A percentile compares a stretch with the other conserved stretches of the same genome.
Conservation (phyloP, 148 eudicot genomes). For the Silene conica region DNA sequence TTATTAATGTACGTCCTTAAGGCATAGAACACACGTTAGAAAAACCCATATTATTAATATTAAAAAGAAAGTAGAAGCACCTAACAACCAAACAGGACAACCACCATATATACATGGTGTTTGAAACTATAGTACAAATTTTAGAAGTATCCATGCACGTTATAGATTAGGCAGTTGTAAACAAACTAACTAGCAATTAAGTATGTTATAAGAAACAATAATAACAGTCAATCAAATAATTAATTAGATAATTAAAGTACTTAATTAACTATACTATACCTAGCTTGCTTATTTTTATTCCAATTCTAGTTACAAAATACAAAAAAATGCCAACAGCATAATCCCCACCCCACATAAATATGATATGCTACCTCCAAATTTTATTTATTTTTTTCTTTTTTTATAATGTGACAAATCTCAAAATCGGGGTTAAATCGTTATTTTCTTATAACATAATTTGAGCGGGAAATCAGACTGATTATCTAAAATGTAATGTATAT, state of each 20-base stretch:
- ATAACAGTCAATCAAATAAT: not conserved
- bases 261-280: not conserved
- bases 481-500: too few relatives aligned
- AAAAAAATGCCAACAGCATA: not conserved
- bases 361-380: too few relatives aligned
- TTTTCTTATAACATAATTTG: too few relatives aligned
- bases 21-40: too few relatives aligned
- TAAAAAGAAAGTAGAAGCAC: not conserved
- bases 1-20: too few relatives aligned
- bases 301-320: not conserved
- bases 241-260: not conserved
- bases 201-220: conserved; percentile 4
- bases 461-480: too few relatives aligned
- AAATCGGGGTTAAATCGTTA: too few relatives aligned
- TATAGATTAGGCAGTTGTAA: conserved; percentile 3
- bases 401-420: too few relatives aligned
- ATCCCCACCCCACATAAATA: not conserved
- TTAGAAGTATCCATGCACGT: conserved; percentile 10
- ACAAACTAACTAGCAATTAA: conserved; percentile 3
- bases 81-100: not conserved
- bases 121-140: not conserved
- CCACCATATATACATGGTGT: not conserved
- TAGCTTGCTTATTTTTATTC: not conserved
- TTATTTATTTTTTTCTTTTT: too few relatives aligned
- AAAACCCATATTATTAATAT: too few relatives aligned